Percentiles rank a stretch among this genome's conserved stretches.
phyloP scores from a whole-genome alignment of 148 eudicot genomes.

The Diospyros kaki region DNA sequence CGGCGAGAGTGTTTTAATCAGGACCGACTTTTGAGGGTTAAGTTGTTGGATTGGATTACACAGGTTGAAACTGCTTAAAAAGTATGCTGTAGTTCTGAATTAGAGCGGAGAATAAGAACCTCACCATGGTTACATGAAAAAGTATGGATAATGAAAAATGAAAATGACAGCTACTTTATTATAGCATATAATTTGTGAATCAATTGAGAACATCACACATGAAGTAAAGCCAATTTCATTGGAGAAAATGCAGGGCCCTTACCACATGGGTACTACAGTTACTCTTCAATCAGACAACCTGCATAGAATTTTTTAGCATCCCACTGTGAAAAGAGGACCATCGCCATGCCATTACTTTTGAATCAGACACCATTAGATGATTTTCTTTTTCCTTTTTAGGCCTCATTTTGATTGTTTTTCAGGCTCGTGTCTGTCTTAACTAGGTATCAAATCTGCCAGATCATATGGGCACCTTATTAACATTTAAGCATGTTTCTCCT shows the following conservation, averaged over 20 bases:
- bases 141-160: too few relatives aligned
- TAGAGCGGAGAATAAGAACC: not conserved
- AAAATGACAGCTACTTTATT: too few relatives aligned
- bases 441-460: not conserved
- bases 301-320: not conserved
- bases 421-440: not conserved
- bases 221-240: too few relatives aligned
- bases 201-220: too few relatives aligned
- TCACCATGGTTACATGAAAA: too few relatives aligned
- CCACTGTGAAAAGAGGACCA: not conserved
- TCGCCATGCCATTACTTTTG: not conserved
- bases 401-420: not conserved
- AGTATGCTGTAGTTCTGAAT: not conserved
- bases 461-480: not conserved
- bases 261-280: not conserved
- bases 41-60: not conserved
- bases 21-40: not conserved
- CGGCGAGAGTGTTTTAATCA: not conserved
- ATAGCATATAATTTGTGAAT: too few relatives aligned
- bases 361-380: not conserved
- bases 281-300: not conserved
- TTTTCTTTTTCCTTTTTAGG: not conserved
- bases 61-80: not conserved
- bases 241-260: not conserved
- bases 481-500: not conserved